Percentiles rank a stretch among this genome's conserved stretches.
phyloP scores from a whole-genome alignment of 352 stramenopile genomes.

The Globisporangium uncinulatum region DNA sequence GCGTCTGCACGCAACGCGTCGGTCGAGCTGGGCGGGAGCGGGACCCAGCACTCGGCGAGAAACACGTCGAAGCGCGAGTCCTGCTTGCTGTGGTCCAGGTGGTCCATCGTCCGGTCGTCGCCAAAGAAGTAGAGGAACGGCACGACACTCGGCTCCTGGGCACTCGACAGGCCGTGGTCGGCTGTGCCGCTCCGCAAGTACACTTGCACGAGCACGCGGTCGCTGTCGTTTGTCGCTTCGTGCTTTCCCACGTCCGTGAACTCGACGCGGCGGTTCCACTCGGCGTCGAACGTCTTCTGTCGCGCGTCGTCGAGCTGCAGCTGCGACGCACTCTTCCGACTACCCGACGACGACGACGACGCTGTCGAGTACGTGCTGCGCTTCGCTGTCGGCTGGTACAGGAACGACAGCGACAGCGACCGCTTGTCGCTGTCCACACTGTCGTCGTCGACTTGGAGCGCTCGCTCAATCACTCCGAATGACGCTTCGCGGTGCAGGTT shows the following conservation, averaged over 20 bases:
- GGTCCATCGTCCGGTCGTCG: slow-evolving; percentile 82
- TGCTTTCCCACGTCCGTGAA: slow-evolving; percentile 52
- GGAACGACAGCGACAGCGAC: slow-evolving; percentile 64
- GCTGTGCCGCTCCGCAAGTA: slow-evolving; percentile 70
- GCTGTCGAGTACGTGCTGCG: background rate
- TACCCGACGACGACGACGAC: background rate
- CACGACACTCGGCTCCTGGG: slow-evolving; percentile 80
- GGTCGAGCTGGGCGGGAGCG: slow-evolving; percentile 35
- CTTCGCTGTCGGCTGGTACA: slow-evolving; percentile 42
- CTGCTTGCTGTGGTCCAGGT: slow-evolving; percentile 82
- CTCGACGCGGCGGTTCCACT: slow-evolving; percentile 82
- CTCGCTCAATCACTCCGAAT: slow-evolving; percentile 72
- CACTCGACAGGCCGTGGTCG: slow-evolving; percentile 67
- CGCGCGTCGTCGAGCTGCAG: slow-evolving; percentile 1
- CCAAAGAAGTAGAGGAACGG: slow-evolving; percentile 88
- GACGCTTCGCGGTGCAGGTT: slow-evolving; percentile 77
- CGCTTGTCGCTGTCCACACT: background rate
- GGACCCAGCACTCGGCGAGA: slow-evolving; percentile 75
- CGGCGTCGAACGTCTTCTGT: slow-evolving; percentile 44
- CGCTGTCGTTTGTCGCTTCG: slow-evolving; percentile 10
- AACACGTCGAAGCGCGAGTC: slow-evolving; percentile 75
- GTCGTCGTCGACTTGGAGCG: slow-evolving; percentile 28
- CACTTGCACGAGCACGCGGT: slow-evolving; percentile 64
- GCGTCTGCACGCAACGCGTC: slow-evolving; percentile 8
- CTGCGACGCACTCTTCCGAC: slow-evolving; percentile 6